Conservation (phyloP, 2,329 filamentous ascomycete species). For the Ophiostoma sp. region DNA sequence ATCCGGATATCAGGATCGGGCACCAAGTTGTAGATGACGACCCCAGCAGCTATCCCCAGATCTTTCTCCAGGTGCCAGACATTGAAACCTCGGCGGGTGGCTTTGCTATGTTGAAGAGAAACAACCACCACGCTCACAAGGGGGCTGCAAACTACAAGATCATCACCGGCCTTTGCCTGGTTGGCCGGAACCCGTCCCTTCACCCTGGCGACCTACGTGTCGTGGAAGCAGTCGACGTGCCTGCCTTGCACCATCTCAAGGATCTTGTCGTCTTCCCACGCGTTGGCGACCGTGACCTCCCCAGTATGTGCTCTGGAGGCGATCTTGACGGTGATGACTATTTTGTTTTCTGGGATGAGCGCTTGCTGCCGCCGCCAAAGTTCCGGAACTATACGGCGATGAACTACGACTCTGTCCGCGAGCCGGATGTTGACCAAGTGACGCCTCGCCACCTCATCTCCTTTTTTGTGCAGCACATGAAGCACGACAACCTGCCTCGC, state of each 20-base stretch:
- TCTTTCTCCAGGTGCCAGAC: constrained; percentile 77
- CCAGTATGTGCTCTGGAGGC: constrained; percentile 93
- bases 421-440: constrained; percentile 56
- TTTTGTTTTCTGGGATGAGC: constrained; percentile 82
- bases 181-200: constrained; percentile 88
- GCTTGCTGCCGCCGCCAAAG: constrained; percentile 54
- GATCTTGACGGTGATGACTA: constrained; percentile 96
- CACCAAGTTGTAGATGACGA: constrained; percentile 32
- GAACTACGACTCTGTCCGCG: constrained; percentile 60
- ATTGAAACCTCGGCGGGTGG: constrained; percentile 36
- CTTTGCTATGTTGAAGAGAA: constrained; percentile 28
- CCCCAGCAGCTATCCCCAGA: constrained; percentile 58
- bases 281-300: constrained; percentile 54
- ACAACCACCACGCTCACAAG: background rate
- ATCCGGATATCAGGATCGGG: constrained; percentile 26
- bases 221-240: constrained; percentile 73
- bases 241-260: constrained; percentile 66
- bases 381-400: constrained; percentile 69
- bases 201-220: constrained; percentile 89
- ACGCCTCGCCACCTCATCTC: constrained; percentile 66
- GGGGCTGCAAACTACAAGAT: constrained; percentile 47
- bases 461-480: constrained; percentile 91
- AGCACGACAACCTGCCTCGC: constrained; percentile 71
- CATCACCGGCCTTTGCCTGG: constrained; percentile 70
- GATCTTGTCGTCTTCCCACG: constrained; percentile 81